Evolutionary conservation across 164 flowering plant genomes (phyloP).

Genomic region (Brasenia schreberi): DNA sequence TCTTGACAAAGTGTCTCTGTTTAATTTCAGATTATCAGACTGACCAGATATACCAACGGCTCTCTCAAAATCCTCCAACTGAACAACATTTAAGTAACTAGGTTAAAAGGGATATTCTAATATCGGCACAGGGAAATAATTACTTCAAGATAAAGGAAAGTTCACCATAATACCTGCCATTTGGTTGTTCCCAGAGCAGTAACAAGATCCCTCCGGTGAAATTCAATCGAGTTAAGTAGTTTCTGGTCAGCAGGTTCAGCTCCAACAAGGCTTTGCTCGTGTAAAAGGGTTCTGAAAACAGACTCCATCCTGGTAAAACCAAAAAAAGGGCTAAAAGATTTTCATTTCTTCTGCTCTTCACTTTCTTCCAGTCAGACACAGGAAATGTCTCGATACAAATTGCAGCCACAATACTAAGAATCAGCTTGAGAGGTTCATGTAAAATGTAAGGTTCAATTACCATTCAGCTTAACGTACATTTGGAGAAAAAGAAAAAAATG

Average conservation of each 20-base stretch:
- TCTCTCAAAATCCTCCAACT: slow-evolving; percentile 52
- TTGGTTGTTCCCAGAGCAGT: slow-evolving; percentile 46
- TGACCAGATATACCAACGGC: slow-evolving; percentile 20
- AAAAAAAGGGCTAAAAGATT: neutral
- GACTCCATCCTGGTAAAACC: slow-evolving; percentile 37
- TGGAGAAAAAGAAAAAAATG: neutral
- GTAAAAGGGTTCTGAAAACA: slow-evolving; percentile 29
- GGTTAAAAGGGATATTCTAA: neutral
- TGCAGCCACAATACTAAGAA: no score
- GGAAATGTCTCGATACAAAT: neutral
- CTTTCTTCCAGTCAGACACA: neutral
- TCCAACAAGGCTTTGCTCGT: slow-evolving; percentile 33
- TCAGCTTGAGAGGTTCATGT: no score
- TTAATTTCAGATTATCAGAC: slow-evolving; percentile 12
- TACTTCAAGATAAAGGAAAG: no score
- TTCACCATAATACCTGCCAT: slow-evolving; percentile 35
- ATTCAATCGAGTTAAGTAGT: slow-evolving; percentile 27
- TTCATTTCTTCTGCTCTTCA: neutral
- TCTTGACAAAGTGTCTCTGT: slow-evolving; percentile 23
- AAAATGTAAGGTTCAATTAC: no score
- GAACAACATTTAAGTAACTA: slow-evolving; percentile 1
- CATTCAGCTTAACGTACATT: neutral
- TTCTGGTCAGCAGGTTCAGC: slow-evolving; percentile 20
- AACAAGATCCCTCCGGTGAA: slow-evolving; percentile 41
- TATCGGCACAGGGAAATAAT: neutral